Evolutionary conservation across 129 eudicot species (phyloP).

Genomic region (Gnaphalium uliginosum): DNA sequence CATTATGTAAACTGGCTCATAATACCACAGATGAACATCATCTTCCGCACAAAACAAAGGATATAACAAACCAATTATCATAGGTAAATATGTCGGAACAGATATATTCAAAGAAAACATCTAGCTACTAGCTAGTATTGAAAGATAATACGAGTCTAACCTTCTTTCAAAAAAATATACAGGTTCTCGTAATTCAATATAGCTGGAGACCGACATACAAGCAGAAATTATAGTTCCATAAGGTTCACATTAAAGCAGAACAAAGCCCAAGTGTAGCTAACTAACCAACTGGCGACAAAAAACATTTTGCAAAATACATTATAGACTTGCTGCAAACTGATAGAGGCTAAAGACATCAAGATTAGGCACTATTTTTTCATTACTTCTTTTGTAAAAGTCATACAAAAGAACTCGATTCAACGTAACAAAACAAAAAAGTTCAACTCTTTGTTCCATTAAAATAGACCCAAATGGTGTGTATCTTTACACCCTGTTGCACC

Average conservation of each 20-base stretch:
- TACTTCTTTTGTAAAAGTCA: neutral
- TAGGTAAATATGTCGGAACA: neutral
- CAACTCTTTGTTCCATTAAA: neutral
- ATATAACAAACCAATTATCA: no score
- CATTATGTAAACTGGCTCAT: no score
- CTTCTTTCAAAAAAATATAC: neutral
- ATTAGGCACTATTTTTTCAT: neutral
- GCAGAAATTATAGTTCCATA: neutral
- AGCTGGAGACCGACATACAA: neutral
- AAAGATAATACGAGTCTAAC: neutral
- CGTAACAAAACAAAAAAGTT: neutral
- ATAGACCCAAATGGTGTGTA: no score
- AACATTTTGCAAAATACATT: neutral
- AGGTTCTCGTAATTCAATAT: neutral
- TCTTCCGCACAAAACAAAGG: no score
- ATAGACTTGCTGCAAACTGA: neutral
- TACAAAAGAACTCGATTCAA: neutral
- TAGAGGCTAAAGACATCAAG: neutral
- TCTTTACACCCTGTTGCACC: neutral
- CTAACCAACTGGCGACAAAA: neutral
- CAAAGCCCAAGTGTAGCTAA: neutral
- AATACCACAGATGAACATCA: no score
- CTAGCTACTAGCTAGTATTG: neutral
- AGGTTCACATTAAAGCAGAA: neutral
- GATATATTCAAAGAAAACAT: neutral